A percentile compares a stretch with the other conserved stretches of the same genome.
phyloP scores from a whole-genome alignment of 352 stramenopile genomes.

The Lagenidium sp. region DNA sequence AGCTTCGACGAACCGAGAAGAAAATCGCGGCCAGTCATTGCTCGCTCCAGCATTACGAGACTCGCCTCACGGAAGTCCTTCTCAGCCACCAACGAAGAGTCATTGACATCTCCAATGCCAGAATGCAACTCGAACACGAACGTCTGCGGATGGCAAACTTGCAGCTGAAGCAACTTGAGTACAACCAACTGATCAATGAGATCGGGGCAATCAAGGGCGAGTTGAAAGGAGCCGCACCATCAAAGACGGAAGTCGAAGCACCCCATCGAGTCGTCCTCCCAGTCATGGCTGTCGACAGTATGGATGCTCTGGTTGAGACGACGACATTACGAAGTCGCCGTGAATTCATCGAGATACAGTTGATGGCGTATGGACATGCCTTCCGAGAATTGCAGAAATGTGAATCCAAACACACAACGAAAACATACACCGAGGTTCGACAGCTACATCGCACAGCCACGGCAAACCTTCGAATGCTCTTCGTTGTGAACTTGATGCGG shows the following conservation, averaged over 20 bases:
- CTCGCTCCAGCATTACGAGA: too few relatives aligned
- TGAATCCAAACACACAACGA: too few relatives aligned
- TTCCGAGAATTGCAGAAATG: too few relatives aligned
- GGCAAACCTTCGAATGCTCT: conserved; percentile 28
- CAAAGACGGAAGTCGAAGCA: conserved; percentile 1
- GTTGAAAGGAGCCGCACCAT: conserved; percentile 5
- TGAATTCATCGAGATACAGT: too few relatives aligned
- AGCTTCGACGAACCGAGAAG: conserved; percentile 47
- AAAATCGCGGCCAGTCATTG: conserved; percentile 21
- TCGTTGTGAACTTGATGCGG: conserved; percentile 50
- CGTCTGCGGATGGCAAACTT: conserved; percentile 21
- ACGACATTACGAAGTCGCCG: too few relatives aligned
- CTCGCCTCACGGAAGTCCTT: too few relatives aligned
- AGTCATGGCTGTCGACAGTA: too few relatives aligned
- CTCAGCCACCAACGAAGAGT: neutral
- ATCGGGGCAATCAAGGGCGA: conserved; percentile 14
- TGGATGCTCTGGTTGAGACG: too few relatives aligned
- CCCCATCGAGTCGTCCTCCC: too few relatives aligned
- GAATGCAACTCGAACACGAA: conserved; percentile 22
- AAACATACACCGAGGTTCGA: conserved; percentile 15
- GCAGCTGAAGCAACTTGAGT: conserved; percentile 29
- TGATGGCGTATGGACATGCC: too few relatives aligned
- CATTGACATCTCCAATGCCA: conserved; percentile 18
- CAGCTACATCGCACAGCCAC: conserved; percentile 27
- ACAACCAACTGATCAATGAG: conserved; percentile 1